These are phyloP conservation scores for Calonectria montana DNA, from an alignment of 2,329 filamentous ascomycete genomes.

Conservation along the genomic window DNA sequence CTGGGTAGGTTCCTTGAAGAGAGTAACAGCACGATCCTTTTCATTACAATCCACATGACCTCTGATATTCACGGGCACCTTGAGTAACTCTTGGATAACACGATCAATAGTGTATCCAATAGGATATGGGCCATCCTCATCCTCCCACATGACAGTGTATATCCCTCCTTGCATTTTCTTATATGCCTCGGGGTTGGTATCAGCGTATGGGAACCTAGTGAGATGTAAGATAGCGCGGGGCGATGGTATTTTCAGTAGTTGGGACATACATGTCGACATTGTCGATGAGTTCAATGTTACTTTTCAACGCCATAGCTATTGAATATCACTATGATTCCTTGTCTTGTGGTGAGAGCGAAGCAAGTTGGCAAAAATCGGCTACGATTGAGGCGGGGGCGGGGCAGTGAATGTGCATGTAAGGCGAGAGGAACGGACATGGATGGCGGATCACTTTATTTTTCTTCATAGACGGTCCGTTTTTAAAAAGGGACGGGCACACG, in stretches of 20 bases:
- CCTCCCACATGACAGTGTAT: constrained; percentile 73
- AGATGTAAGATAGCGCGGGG: constrained; percentile 1
- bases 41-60: constrained; percentile 72
- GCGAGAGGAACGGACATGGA: background rate
- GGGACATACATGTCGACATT: constrained; percentile 39
- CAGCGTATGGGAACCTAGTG: constrained; percentile 80
- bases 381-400: background rate
- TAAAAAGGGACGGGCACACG: background rate
- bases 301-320: constrained; percentile 35
- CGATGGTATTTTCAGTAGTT: background rate
- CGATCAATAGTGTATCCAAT: constrained; percentile 71
- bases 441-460: background rate
- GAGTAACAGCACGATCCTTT: constrained; percentile 69
- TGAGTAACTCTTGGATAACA: constrained; percentile 61
- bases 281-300: constrained; percentile 41
- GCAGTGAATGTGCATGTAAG: background rate
- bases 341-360: too few relatives aligned
- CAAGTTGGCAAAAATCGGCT: background rate
- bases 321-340: background rate
- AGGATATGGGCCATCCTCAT: constrained; percentile 70
- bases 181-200: constrained; percentile 69
- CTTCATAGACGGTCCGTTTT: constrained; percentile 4
- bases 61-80: constrained; percentile 61
- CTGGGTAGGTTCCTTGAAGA: constrained; percentile 70
- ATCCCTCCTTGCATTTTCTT: constrained; percentile 68